Base-by-base conservation (phyloP, 192 early-diverging fungal genomes). In the Powellomyces hirtus region DNA sequence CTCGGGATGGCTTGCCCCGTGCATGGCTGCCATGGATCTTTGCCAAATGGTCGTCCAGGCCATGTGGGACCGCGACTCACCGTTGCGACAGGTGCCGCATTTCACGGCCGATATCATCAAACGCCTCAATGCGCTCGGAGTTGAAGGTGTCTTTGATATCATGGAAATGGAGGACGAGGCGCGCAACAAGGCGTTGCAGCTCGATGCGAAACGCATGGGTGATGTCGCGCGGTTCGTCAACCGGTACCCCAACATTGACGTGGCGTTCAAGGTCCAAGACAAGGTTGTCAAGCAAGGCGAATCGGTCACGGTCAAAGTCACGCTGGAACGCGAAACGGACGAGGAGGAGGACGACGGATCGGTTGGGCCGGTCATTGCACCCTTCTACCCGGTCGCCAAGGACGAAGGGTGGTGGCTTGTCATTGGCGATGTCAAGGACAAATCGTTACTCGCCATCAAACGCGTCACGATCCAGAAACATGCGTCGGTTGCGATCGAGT, bases 381-480 rank as follows among this genome's bases (percentile, higher is more conserved):
- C 95, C 4, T 95, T 88, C 81, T 99, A 91, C 84, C 95, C 97
- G 7, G 75, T 77, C 20, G 76, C 85, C 75, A 92, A 95, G 76
- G 88, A 91, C 51, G 97, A 99, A 76, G 89, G 89, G 14, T 99
- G 97, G 97, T 99, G 97, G 97, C 75, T 97, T 60, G 92, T 99
- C 6, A 69, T 99, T 38, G 96, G 91, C 22, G 93, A 97, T 31
- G 76, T 88, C 11, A 67, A 80, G 16, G 78, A 79, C 3, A 94
- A 96, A 70, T 75, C 90, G 7, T 76, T 99, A 46, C 61, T 94
- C 56, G 90, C 91, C 1, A 93, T 99, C 70, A 97, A 97, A 81
- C 78, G 95, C n/a, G 78, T 90, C 16, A 85, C 81, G 1, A 63
- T 97, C 24, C 86, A 87, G 44, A 69, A 85, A 33, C 71, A 78